A percentile compares a stretch with the other conserved stretches of the same genome.
Evolutionary conservation across 495 filamentous ascomycete genomes (phyloP).

Genomic region (Penicillium arizonense): DNA sequence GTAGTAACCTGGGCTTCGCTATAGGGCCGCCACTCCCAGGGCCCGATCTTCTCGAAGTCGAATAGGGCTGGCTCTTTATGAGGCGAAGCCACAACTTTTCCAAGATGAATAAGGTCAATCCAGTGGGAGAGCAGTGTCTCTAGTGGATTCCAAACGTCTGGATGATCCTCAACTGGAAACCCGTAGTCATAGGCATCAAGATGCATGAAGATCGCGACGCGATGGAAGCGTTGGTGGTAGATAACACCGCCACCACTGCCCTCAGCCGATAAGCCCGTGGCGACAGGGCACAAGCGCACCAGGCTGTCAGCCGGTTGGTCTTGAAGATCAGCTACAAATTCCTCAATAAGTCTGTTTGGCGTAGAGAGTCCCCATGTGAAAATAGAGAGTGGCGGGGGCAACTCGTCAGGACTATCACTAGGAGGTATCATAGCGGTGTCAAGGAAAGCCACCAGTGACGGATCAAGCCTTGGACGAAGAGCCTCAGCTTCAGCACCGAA

Average conservation of each 20-base stretch:
- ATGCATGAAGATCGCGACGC: constrained; percentile 13
- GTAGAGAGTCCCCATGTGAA: constrained; percentile 3
- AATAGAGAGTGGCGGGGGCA: constrained; percentile 10
- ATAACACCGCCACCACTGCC: constrained; percentile 7
- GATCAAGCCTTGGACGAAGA: constrained; percentile 13
- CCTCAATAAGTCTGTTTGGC: constrained; percentile 7
- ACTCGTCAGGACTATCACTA: too few relatives aligned
- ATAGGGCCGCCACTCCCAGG: constrained; percentile 19
- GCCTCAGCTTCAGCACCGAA: constrained; percentile 10
- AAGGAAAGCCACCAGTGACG: constrained; percentile 13
- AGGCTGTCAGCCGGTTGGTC: constrained; percentile 12
- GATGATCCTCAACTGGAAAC: constrained; percentile 12
- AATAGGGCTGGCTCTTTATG: constrained; percentile 15
- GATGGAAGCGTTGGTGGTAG: constrained; percentile 13
- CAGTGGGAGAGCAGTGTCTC: constrained; percentile 37
- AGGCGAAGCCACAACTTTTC: constrained; percentile 24
- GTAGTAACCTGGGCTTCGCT: constrained; percentile 15
- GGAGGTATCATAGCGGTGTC: constrained; percentile 8
- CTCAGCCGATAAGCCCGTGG: constrained; percentile 3
- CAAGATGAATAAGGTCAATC: constrained; percentile 28
- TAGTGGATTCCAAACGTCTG: constrained; percentile 31
- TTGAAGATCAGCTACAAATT: constrained; percentile 4
- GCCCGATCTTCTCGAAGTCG: constrained; percentile 12
- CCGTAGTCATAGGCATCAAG: constrained; percentile 7
- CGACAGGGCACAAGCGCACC: constrained; percentile 7